Evolutionary conservation across 257 asterid species (phyloP), one percentile per base, ranked within the genome.

Genomic region (Forsythia suspensa): DNA sequence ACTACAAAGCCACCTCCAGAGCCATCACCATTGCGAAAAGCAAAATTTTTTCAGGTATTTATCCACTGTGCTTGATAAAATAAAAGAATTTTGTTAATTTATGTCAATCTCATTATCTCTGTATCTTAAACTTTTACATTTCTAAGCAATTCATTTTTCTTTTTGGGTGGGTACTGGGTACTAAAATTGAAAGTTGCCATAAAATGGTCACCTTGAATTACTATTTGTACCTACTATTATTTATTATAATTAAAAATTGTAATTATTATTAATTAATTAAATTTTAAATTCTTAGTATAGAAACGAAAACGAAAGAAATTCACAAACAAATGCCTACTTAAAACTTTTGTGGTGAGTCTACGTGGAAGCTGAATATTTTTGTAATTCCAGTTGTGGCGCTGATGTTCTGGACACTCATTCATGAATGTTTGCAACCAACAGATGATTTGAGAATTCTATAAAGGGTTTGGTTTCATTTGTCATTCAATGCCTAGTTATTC

Each of bases 1-100:
- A 82, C 67, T 10, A 69, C 70, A 10, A 91, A 90, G 85, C 83
- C 92, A 59, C 97, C 97, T 61, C 97, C 97, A 10, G 97, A 91
- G 80, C 97, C 97, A 81, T 91, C 97, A 7, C 97, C 97, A 0
- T 79, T 91, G 86, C 82, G 97, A 68, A 91, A 84, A 81, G 94
- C 97, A 1, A 91, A 85, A 79, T 91, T 91, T 79, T 91, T 91
- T 57, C 78, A 90, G 93, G 95, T 90, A 65, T 67, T 5, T 41
- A 36, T 24, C 16, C n/a, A 36, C 42, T 41, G 15, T 46, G 10
- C 48, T 44, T 39, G 39, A 21, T 21, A 21, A 24, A 63, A 24
- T 39, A 40, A 61, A 44, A 18, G 18, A 16, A 67, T 42, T 18
- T 43, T 13, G 9, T 41, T 4, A 13, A 10, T 8, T 21, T 42